Percentiles rank a stretch among this genome's conserved stretches.
These are phyloP conservation scores for Phialemonium atrogriseum DNA, from an alignment of 2,329 filamentous ascomycete species.

Conservation along the genomic window DNA sequence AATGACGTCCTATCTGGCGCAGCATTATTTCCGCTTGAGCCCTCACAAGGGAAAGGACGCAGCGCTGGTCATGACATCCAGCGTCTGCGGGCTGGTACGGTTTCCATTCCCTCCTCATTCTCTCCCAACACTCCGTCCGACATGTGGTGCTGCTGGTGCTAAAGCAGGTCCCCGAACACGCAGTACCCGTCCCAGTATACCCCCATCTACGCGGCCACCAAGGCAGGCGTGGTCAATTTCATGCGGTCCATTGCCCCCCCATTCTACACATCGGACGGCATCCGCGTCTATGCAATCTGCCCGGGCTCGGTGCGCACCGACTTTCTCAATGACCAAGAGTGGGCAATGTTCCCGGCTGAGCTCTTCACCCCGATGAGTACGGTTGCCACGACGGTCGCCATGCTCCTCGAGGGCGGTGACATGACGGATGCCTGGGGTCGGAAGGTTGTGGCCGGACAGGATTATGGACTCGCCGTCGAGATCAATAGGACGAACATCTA, in stretches of 20 bases:
- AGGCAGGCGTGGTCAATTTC: constrained; percentile 23
- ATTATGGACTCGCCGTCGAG: constrained; percentile 19
- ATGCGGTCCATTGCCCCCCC: constrained; percentile 21
- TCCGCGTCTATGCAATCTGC: constrained; percentile 23
- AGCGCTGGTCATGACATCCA: constrained; percentile 21
- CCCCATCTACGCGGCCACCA: constrained; percentile 23
- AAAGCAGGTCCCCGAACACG: constrained; percentile 8
- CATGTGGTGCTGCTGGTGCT: not conserved
- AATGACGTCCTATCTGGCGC: constrained; percentile 28
- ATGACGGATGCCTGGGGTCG: constrained; percentile 17
- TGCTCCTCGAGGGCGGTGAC: constrained; percentile 14
- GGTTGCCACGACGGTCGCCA: constrained; percentile 18
- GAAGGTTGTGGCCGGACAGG: constrained; percentile 11
- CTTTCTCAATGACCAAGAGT: constrained; percentile 17
- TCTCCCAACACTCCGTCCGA: not conserved
- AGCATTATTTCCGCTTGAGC: constrained; percentile 29
- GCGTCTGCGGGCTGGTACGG: constrained; percentile 16
- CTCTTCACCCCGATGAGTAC: constrained; percentile 20
- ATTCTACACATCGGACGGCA: constrained; percentile 15
- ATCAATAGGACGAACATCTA: constrained; percentile 22
- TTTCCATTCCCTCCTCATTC: too few species aligned
- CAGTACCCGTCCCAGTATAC: constrained; percentile 19
- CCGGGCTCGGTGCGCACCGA: constrained; percentile 23
- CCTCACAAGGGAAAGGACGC: constrained; percentile 1
- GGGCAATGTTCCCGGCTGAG: constrained; percentile 20